Percentiles rank a stretch among this genome's conserved stretches.
Conservation (phyloP, 129 eudicot species). For the Deinandra increscens region DNA sequence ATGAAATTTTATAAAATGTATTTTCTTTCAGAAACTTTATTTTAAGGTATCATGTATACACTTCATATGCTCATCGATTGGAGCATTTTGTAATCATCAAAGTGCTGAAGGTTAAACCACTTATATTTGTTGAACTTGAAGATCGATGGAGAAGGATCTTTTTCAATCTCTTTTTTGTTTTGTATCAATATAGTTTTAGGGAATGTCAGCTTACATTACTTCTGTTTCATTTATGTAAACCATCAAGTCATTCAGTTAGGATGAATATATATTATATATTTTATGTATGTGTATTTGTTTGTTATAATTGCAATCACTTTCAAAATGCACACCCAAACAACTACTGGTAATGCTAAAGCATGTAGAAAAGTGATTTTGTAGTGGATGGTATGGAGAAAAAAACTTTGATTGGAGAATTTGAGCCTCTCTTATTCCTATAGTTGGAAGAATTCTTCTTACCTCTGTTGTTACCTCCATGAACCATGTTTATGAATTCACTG, state of each 20-base stretch:
- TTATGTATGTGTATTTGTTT: too few relatives aligned
- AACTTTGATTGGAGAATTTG: conserved; percentile 88
- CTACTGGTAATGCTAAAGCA: conserved; percentile 14
- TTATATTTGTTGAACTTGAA: conserved; percentile 75
- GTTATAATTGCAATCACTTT: background rate
- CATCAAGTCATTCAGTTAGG: conserved; percentile 95
- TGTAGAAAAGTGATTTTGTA: conserved; percentile 76
- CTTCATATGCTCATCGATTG: conserved; percentile 88
- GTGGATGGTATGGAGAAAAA: conserved; percentile 96
- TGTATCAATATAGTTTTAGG: conserved; percentile 93
- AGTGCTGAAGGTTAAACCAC: conserved; percentile 83
- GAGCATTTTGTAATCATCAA: conserved; percentile 79
- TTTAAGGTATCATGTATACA: conserved; percentile 91
- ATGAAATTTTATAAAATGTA: too few relatives aligned
- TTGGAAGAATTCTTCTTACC: conserved; percentile 94
- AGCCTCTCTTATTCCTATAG: conserved; percentile 88
- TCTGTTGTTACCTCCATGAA: too few relatives aligned
- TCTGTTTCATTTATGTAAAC: conserved; percentile 98
- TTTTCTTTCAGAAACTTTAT: conserved; percentile 69
- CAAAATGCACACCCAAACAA: background rate
- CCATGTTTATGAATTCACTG: too few relatives aligned
- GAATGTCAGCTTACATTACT: conserved; percentile 90
- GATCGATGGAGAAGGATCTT: conserved; percentile 97
- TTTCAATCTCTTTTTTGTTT: conserved; percentile 95
- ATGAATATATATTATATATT: too few relatives aligned